These are phyloP conservation scores for Trematosphaeria pertusa DNA, from an alignment of 2,329 filamentous ascomycete genomes.

Conservation along the genomic window DNA sequence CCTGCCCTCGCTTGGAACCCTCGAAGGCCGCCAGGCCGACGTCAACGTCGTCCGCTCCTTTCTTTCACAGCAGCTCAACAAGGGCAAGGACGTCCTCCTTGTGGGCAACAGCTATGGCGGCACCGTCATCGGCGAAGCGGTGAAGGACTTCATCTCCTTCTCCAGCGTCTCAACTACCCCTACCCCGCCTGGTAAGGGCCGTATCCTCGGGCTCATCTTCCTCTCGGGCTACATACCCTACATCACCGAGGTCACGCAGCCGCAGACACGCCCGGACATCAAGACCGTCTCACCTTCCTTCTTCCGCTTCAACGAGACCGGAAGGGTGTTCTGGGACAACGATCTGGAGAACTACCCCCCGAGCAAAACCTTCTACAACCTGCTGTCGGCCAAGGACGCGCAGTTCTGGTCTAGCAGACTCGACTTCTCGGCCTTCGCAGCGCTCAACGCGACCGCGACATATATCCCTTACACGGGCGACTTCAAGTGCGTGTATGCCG, in stretches of 20 bases:
- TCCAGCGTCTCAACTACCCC: slow-evolving; percentile 7
- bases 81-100: slow-evolving; percentile 30
- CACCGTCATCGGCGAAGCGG: slow-evolving; percentile 35
- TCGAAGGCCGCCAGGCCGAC: slow-evolving; percentile 24
- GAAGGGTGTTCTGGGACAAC: slow-evolving; percentile 20
- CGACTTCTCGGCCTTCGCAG: slow-evolving; percentile 24
- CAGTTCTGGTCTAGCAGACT: slow-evolving; percentile 20
- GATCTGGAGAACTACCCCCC: slow-evolving; percentile 22
- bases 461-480: slow-evolving; percentile 36
- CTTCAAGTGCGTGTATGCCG: slow-evolving; percentile 29
- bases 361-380: slow-evolving; percentile 29
- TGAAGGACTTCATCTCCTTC: too few species aligned
- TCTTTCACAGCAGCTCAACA: slow-evolving; percentile 16
- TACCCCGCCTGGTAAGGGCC: slow-evolving; percentile 8
- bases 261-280: slow-evolving; percentile 20
- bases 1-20: slow-evolving; percentile 30
- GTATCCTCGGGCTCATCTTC: slow-evolving; percentile 27
- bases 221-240: slow-evolving; percentile 31
- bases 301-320: slow-evolving; percentile 24
- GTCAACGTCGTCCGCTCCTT: slow-evolving; percentile 19
- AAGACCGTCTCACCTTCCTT: slow-evolving; percentile 23
- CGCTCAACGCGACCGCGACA: slow-evolving; percentile 26
- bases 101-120: slow-evolving; percentile 39
- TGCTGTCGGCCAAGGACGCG: slow-evolving; percentile 14
- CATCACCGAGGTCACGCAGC: slow-evolving; percentile 23